Evolutionary conservation across 2,329 filamentous ascomycete species (phyloP).

Genomic region (Fonsecaea multimorphosa): DNA sequence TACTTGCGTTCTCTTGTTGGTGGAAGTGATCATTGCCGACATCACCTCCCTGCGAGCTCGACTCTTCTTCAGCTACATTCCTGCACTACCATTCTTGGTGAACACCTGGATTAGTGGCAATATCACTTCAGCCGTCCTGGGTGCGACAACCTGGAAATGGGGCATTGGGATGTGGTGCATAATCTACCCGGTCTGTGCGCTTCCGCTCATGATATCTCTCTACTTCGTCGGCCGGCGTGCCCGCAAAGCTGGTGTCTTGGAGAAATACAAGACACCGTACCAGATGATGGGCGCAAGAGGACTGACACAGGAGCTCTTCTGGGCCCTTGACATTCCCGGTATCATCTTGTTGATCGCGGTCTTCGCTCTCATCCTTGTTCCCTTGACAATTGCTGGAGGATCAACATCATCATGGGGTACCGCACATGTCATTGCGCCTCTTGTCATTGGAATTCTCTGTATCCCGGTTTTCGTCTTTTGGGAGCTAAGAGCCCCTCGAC

Average conservation of each 20-base stretch:
- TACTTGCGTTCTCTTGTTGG: slow-evolving; percentile 65
- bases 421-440: slow-evolving; percentile 58
- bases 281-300: slow-evolving; percentile 50
- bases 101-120: slow-evolving; percentile 70
- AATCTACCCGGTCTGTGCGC: slow-evolving; percentile 62
- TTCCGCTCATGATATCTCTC: slow-evolving; percentile 63
- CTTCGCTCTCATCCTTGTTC: slow-evolving; percentile 60
- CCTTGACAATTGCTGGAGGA: slow-evolving; percentile 64
- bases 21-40: slow-evolving; percentile 70
- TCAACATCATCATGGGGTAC: slow-evolving; percentile 57
- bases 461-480: slow-evolving; percentile 60
- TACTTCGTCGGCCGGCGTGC: slow-evolving; percentile 60
- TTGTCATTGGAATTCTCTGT: slow-evolving; percentile 58
- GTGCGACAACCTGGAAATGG: slow-evolving; percentile 63
- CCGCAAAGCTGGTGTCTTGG: slow-evolving; percentile 57
- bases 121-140: slow-evolving; percentile 59
- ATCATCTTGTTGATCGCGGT: slow-evolving; percentile 60
- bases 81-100: slow-evolving; percentile 63
- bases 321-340: slow-evolving; percentile 62
- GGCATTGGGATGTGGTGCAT: slow-evolving; percentile 70
- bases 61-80: slow-evolving; percentile 70
- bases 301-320: slow-evolving; percentile 57
- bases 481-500: slow-evolving; percentile 59
- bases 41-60: slow-evolving; percentile 67
- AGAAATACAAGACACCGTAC: slow-evolving; percentile 52